Percentiles rank a stretch among this genome's conserved stretches.
phyloP scores from a whole-genome alignment of 257 asterid species.

The Jaltomata sinuosa region DNA sequence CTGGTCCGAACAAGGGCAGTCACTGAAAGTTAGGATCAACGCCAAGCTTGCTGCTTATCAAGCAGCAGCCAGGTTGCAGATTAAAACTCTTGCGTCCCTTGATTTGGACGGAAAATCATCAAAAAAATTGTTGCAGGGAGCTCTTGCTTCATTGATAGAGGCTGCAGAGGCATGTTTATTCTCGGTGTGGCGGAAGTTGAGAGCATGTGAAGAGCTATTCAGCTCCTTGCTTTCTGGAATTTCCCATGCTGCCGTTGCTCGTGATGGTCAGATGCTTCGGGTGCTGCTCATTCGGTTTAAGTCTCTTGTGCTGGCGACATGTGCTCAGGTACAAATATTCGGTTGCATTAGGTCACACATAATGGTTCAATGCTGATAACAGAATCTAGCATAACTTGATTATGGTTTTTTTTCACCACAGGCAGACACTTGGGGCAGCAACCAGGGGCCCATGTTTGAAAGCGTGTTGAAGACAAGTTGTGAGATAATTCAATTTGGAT shows the following conservation, averaged over 20 bases:
- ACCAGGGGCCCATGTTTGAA: slow-evolving; percentile 81
- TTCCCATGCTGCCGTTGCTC: slow-evolving; percentile 72
- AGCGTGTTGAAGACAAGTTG: slow-evolving; percentile 85
- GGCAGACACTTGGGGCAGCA: slow-evolving; percentile 76
- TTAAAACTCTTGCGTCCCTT: slow-evolving; percentile 59
- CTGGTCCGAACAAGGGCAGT: slow-evolving; percentile 93
- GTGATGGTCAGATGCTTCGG: slow-evolving; percentile 92
- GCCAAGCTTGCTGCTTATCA: slow-evolving; percentile 77
- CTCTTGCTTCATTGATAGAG: slow-evolving; percentile 75
- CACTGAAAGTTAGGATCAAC: slow-evolving; percentile 70
- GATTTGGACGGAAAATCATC: slow-evolving; percentile 86
- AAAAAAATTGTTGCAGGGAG: slow-evolving; percentile 82
- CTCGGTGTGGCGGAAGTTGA: slow-evolving; percentile 83
- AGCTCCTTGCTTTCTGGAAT: slow-evolving; percentile 81
- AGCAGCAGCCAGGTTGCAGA: slow-evolving; percentile 75
- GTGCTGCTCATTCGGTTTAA: slow-evolving; percentile 84
- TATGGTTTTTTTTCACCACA: slow-evolving; percentile 18
- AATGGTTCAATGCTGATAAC: slow-evolving; percentile 7
- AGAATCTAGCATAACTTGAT: slow-evolving; percentile 9
- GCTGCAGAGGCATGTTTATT: slow-evolving; percentile 82
- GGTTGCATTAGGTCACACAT: slow-evolving; percentile 5
- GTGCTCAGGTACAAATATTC: slow-evolving; percentile 65
- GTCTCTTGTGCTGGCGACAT: slow-evolving; percentile 77
- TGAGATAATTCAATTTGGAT: slow-evolving; percentile 84
- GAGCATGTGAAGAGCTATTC: slow-evolving; percentile 93